Base-by-base conservation (phyloP, 345 rosid genomes). In the Brassica cretica region DNA sequence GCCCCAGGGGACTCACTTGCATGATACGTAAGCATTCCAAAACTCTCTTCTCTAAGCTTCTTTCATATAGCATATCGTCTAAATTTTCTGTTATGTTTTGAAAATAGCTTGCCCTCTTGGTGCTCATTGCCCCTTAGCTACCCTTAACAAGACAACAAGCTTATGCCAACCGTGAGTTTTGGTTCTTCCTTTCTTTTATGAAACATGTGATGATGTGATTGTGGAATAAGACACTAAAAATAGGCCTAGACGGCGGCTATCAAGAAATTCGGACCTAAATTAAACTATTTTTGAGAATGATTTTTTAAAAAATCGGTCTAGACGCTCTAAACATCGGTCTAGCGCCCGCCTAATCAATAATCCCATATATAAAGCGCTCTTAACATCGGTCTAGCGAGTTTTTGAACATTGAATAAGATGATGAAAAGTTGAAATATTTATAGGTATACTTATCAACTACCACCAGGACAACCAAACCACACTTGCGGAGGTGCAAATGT, bases 401-500 rank as follows among this genome's bases (percentile, higher is more conserved):
- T 37, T 37, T 8, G 11, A 37, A 37, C 44, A 37, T 8, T 37
- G 11, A 14, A 41, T 41, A 10, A 41, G 29, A 79, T 74, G 53
- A 55, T 39, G 37, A 68, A 79, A 27, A 62, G 15, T 74, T 12
- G 14, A 64, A 2, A 64, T 69, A 65, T 88, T 64, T 88, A 90
- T 89, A 93, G 99, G 82, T 95, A 95, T 59, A 74, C 75, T 72
- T 95, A 95, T 83, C 99, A 91, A 60, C 81, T 88, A 37, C 94
- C 97, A 75, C 84, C 89, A n/a, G 94, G 89, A 74, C 9, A 63
- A 78, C 84, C 87, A 61, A 86, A 88, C 85, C 96, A 90, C 80
- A 87, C 93, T 25, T 95, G 99, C 78, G 98, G 99, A 73, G 98
- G 98, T 64, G 98, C 99, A 77, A 87, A 95, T 72, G 76, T 89